Base-by-base conservation (phyloP, 305 asterid genomes). In the Fraxinus paxiana region DNA sequence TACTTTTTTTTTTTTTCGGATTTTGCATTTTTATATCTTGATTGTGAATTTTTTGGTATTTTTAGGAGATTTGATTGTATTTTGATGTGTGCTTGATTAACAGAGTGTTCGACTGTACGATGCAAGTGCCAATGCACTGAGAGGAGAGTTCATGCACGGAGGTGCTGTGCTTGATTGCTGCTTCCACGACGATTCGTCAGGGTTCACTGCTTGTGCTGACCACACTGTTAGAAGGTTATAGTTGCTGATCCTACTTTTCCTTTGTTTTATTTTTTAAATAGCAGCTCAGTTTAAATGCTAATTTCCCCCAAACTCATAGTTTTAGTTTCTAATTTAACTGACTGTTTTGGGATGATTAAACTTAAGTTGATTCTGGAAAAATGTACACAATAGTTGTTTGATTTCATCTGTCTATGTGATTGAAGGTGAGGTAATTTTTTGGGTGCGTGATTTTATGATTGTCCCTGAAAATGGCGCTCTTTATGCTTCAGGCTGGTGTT, bases 181-280 rank as follows among this genome's bases (percentile, higher is more conserved):
- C 85, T 94, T 95, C 88, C 99, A 95, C n/a, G 99, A 93, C 18
- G 99, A 95, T 84, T 83, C 98, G 12, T 95, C 99, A 0, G 99
- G 99, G 9, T 95, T 93, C 82, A 92, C 92, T 86, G 98, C 97
- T 77, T 84, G 90, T 87, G 91, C 89, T 33, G 99, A 95, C 81
- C 84, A 90, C 82, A 89, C 97, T 26, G 99, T 95, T 7, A 83
- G 97, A 88, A 92, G 98, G 98, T 92, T 65, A 82, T 54, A 28
- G 20, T 67, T 12, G 74, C n/a, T 28, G 17, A 10, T 28, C 1
- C 6, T 12, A 28, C 13, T 31, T 5, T 8, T 24, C 28, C 3
- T 65, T 41, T 79, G 33, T 3, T 37, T 73, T 8, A 37, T 10
- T 18, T 73, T 22, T 28, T 34, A 9, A 67, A 9, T 67, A 13